These are phyloP conservation scores for Acanthamoeba healyi DNA, from an alignment of 208 protist species.

Conservation along the genomic window DNA sequence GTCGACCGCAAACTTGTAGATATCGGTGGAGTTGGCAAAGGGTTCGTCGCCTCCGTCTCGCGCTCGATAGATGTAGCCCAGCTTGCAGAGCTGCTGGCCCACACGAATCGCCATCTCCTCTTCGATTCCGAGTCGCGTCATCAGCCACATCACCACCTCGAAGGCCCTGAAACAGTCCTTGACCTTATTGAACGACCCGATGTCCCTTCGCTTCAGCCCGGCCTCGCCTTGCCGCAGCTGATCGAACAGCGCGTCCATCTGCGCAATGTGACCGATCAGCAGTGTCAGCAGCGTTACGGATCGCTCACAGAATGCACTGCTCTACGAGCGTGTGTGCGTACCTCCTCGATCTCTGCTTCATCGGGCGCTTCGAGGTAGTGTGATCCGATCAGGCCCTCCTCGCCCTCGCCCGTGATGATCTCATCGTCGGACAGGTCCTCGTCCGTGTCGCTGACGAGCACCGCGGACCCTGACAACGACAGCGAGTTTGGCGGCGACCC, in stretches of 20 bases:
- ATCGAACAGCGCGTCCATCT: constrained; percentile 62
- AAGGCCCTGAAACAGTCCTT: constrained; percentile 67
- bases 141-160: constrained; percentile 69
- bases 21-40: constrained; percentile 57
- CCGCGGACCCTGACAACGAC: background rate
- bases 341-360: constrained; percentile 58
- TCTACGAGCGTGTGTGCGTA: background rate
- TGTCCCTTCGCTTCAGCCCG: constrained; percentile 51
- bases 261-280: no score
- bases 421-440: constrained; percentile 18
- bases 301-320: background rate
- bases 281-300: no score
- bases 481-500: background rate
- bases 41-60: constrained; percentile 40
- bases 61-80: constrained; percentile 39
- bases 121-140: constrained; percentile 67
- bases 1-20: constrained; percentile 49
- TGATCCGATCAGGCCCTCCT: background rate
- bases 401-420: background rate
- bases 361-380: constrained; percentile 6
- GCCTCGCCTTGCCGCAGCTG: background rate
- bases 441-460: background rate
- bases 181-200: constrained; percentile 63
- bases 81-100: background rate
- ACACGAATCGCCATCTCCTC: constrained; percentile 54